A percentile compares a stretch with the other conserved stretches of the same genome.
These are phyloP conservation scores for Tetrastigma voinierianum DNA, from an alignment of 164 flowering plant species.

Conservation along the genomic window DNA sequence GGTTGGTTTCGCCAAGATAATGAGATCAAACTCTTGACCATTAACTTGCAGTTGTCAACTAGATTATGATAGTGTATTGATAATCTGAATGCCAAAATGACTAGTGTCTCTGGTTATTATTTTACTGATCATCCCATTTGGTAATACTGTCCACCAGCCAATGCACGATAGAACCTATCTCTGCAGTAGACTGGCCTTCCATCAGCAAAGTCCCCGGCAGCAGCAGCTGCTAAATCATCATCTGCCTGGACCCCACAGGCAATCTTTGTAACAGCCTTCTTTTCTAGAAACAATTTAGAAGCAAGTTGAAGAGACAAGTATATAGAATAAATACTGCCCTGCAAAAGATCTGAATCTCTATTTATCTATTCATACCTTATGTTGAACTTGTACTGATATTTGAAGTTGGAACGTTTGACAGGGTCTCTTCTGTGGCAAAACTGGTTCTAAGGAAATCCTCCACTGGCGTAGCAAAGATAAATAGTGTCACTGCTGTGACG, in stretches of 20 bases:
- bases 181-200: constrained; percentile 98
- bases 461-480: constrained; percentile 76
- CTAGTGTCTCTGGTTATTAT: constrained; percentile 17
- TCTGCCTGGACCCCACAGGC: constrained; percentile 68
- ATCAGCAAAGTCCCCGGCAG: constrained; percentile 95
- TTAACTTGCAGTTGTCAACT: background rate
- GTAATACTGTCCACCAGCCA: constrained; percentile 98
- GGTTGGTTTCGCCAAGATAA: background rate
- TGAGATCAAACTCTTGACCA: constrained; percentile 2
- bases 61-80: background rate
- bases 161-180: constrained; percentile 87
- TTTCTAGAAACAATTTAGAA: constrained; percentile 36
- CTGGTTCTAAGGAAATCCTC: constrained; percentile 55
- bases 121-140: constrained; percentile 93
- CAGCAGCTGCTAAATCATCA: constrained; percentile 92
- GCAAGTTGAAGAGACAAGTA: constrained; percentile 2
- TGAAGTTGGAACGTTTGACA: constrained; percentile 31
- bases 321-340: background rate
- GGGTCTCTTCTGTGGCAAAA: constrained; percentile 30
- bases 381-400: constrained; percentile 39
- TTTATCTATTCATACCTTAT: constrained; percentile 40
- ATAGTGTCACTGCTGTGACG: constrained; percentile 59
- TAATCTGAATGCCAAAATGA: background rate
- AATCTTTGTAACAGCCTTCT: constrained; percentile 70
- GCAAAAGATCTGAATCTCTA: constrained; percentile 4